A percentile compares a stretch with the other conserved stretches of the same genome.
These are phyloP conservation scores for Quercus tomentella DNA, from an alignment of 331 rosid genomes.

Conservation along the genomic window DNA sequence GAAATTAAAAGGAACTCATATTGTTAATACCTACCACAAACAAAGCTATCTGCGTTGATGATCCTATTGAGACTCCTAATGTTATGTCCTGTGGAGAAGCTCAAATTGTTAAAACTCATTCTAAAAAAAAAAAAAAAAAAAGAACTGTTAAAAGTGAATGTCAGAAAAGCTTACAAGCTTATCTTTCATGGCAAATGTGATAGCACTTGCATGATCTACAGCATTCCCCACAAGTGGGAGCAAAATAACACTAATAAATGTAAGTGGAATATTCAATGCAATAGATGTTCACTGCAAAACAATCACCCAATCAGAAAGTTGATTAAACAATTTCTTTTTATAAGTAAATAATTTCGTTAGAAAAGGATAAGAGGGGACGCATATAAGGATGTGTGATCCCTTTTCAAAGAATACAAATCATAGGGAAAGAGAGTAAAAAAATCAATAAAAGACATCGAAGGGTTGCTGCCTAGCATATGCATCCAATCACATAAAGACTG, in stretches of 20 bases:
- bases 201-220: constrained; percentile 92
- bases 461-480: no score
- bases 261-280: constrained; percentile 55
- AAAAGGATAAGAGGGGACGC: neutral
- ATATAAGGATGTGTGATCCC: no score
- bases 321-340: neutral
- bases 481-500: no score
- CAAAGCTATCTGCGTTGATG: constrained; percentile 82
- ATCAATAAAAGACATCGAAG: no score
- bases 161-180: constrained; percentile 58
- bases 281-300: constrained; percentile 63
- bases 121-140: neutral
- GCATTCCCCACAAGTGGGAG: constrained; percentile 94
- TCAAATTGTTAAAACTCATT: neutral
- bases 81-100: constrained; percentile 63
- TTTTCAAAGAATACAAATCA: no score
- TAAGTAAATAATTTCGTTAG: no score
- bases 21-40: constrained; percentile 52
- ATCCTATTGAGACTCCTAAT: constrained; percentile 85
- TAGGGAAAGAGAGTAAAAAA: no score
- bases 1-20: constrained; percentile 6
- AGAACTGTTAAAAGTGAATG: neutral
- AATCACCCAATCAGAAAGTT: constrained; percentile 19
- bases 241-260: constrained; percentile 79
- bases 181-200: constrained; percentile 90